Evolutionary conservation across 306 rosid species (phyloP).

Genomic region (Boehmeria nivea): DNA sequence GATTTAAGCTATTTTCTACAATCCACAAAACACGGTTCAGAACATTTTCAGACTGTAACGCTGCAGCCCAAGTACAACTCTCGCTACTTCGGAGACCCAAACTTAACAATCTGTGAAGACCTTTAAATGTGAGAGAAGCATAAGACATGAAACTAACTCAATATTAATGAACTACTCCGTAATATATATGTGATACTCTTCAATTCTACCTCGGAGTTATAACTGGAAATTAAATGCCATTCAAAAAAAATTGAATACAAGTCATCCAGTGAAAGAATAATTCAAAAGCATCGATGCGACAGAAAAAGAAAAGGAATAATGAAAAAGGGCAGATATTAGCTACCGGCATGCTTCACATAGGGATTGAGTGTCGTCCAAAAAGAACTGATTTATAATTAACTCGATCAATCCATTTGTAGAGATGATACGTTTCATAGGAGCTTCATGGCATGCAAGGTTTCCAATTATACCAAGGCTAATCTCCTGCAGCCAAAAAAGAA

Average conservation of each 20-base stretch:
- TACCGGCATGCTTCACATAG: conserved; percentile 85
- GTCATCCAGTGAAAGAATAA: background rate
- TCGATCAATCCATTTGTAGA: conserved; percentile 54
- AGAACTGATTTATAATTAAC: conserved; percentile 52
- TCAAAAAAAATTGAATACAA: background rate
- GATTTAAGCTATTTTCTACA: conserved; percentile 72
- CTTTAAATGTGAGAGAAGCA: conserved; percentile 16
- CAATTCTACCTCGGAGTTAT: background rate
- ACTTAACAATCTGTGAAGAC: conserved; percentile 49
- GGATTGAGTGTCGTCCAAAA: conserved; percentile 75
- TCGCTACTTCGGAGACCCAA: conserved; percentile 64
- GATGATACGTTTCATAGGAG: conserved; percentile 48
- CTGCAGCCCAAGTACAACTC: conserved; percentile 54
- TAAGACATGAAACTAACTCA: conserved; percentile 6
- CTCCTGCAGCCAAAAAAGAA: conserved; percentile 54
- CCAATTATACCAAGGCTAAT: conserved; percentile 73
- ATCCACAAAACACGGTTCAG: conserved; percentile 71
- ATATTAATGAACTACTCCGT: background rate
- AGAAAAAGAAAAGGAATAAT: background rate
- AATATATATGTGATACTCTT: background rate
- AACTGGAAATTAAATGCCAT: background rate
- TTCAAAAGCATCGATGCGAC: too few relatives aligned
- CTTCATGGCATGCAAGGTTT: conserved; percentile 86
- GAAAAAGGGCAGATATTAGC: background rate
- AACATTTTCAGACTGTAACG: conserved; percentile 55